These are phyloP conservation scores for Umbelopsis sp. DNA, from an alignment of 192 early-diverging fungal genomes.

Conservation along the genomic window DNA sequence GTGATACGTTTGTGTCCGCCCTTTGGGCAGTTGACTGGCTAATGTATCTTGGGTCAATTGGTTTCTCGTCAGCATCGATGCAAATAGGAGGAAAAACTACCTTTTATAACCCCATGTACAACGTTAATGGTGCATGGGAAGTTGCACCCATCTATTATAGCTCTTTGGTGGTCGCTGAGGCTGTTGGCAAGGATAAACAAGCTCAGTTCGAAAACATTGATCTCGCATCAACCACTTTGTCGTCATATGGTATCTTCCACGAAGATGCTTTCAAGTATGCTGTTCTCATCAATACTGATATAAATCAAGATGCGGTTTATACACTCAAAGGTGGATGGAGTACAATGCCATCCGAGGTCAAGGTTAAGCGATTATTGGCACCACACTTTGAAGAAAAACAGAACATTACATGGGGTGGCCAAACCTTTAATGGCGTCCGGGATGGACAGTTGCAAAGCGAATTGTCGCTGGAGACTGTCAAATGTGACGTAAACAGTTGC, in stretches of 20 bases:
- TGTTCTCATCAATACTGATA: conserved; percentile 3
- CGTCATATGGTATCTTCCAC: neutral
- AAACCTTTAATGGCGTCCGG: neutral
- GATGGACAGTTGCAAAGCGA: neutral
- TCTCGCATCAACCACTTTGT: neutral
- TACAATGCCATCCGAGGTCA: neutral
- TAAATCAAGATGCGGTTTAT: neutral
- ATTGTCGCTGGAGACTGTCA: neutral
- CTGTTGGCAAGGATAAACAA: neutral
- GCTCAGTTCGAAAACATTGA: conserved; percentile 13
- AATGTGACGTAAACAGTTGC: neutral
- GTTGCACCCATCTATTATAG: conserved; percentile 11
- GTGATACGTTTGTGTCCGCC: conserved; percentile 2
- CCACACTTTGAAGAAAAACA: neutral
- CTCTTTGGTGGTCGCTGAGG: neutral
- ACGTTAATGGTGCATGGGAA: neutral
- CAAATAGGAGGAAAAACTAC: conserved; percentile 16
- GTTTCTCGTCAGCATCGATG: neutral
- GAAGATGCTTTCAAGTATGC: neutral
- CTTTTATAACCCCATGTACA: conserved; percentile 11
- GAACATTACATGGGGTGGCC: conserved; percentile 12
- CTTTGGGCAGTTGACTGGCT: conserved; percentile 15
- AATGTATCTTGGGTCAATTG: conserved; percentile 7
- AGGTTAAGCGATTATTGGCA: neutral
- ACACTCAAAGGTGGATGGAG: conserved; percentile 1